These are phyloP conservation scores for Amyloporia xantha DNA, from an alignment of 768 basidiomycete species.

Conservation along the genomic window DNA sequence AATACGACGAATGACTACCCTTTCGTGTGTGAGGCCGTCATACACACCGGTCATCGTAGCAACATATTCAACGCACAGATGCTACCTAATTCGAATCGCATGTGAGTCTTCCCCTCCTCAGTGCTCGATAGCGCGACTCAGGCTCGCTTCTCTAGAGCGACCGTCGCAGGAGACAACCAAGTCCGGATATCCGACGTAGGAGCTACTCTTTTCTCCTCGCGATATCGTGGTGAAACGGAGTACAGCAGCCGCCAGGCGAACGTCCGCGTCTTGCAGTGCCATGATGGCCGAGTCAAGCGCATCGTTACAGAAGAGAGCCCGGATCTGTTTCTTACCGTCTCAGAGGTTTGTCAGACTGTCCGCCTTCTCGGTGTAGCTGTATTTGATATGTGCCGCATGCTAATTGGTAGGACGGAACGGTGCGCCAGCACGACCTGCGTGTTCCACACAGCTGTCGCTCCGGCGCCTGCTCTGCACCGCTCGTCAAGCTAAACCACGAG, in stretches of 20 bases:
- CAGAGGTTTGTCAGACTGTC: conserved; percentile 71
- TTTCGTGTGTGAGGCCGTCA: conserved; percentile 58
- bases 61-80: conserved; percentile 86
- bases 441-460: conserved; percentile 56
- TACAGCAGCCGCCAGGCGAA: conserved; percentile 43
- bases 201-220: conserved; percentile 26
- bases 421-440: conserved; percentile 83
- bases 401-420: conserved; percentile 81
- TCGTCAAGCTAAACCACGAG: conserved; percentile 58
- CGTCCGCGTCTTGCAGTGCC: conserved; percentile 59
- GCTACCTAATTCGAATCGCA: conserved; percentile 71
- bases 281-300: conserved; percentile 65
- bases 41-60: conserved; percentile 70
- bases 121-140: not conserved
- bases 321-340: conserved; percentile 69
- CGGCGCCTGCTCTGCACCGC: conserved; percentile 59
- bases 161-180: conserved; percentile 69
- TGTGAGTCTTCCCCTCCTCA: conserved; percentile 46
- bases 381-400: too few relatives aligned
- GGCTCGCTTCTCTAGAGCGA: conserved; percentile 37
- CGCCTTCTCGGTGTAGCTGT: too few relatives aligned
- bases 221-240: conserved; percentile 35
- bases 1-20: conserved; percentile 46
- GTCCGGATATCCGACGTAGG: conserved; percentile 74
- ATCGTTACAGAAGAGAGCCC: conserved; percentile 77